Base-by-base conservation (phyloP, 2,329 filamentous ascomycete species). In the Trichoderma guizhouense region DNA sequence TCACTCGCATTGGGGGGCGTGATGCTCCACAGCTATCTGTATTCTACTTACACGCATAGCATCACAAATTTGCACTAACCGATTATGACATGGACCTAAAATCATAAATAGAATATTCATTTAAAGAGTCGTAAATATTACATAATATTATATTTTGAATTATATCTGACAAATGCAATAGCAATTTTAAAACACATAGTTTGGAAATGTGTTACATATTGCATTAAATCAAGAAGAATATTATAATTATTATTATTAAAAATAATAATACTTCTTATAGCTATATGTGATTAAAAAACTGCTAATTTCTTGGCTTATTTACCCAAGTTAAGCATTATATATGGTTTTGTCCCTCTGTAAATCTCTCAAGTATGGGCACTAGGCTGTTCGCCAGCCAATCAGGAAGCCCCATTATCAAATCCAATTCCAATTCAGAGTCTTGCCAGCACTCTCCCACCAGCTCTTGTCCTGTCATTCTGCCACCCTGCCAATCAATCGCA, bases 361-460 rank as follows among this genome's bases (percentile, higher is more conserved):
- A 67, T 67, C 32, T 58, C 51, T 67, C 47, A 61, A 43, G 18
- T 24, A 28, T 39, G 28, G 60, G 61, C 47, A 62, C 64, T 57
- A 58, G 34, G 34, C 21, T 62, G 21, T n/a, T 7, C n/a, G 39
- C 11, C n/a, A 69, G 15, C 67, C 67, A 62, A 69, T 69, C 57
- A 69, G 36, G 9, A 8, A 69, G 67, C 67, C 53, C 67, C 28
- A 36, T 67, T 62, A 69, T 69, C 57, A 51, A 69, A 69, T 69
- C 55, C 67, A 67, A 53, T 53, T 53, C 57, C 57, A 34, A 60
- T 47, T 69, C 34, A 58, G 39, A 34, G 53, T 51, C 67, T 67
- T 61, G 72, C 72, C 72, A 68, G 69, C 77, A 81, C 80, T 80
- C 80, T 78, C 77, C 81, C 78, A 81, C 76, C 78, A 75, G 71